Base-by-base conservation (phyloP, 2,329 filamentous ascomycete genomes). In the Cordyceps javanica region DNA sequence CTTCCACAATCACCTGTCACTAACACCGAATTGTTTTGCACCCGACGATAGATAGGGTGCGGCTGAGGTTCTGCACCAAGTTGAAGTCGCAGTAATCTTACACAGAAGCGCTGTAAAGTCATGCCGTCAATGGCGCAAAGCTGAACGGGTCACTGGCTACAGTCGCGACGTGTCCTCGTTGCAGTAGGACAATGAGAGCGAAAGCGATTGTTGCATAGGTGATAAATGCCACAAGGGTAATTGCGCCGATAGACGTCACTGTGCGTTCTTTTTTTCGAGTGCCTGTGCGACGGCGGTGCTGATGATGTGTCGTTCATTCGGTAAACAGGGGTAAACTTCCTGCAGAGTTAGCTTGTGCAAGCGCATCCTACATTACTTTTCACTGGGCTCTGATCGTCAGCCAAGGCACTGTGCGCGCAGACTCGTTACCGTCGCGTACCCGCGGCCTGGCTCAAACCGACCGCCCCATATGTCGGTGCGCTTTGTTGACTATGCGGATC, bases 81-180 rank as follows among this genome's bases (percentile, higher is more conserved):
- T 48, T 39, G 25, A 19, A 6, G 36, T 39, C 23, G 36, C 30
- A n/a, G 36, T 53, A 32, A 42, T 53, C 13, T 34, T 36, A 32
- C 26, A 7, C 4, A 3, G 13, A 26, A 13, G 26, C 9, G 5
- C 8, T 19, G 32, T 36, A 21, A 16, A 41, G 25, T 30, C 14
- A 41, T 55, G 42, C 34, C 53, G 32, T 48, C 53, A 39, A 55
- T 48, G 53, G 53, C 53, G 42, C 32, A 30, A 25, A 48, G 34
- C 53, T 55, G 34, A 48, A 39, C 19, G 19, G 19, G 51, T 34
- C n/a, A 23, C 51, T 19, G 26, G 23, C 2, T 44, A n/a, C 13
- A 44, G 19, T 39, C 51, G 28, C 21, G 26, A 19, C 51, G 44
- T 32, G 19, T 36, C n/a, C 8, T 49, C 21, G 14, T n/a, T 23